Evolutionary conservation across 2,329 filamentous ascomycete species (phyloP), one percentile per base, ranked within the genome.

Genomic region (Penicillium sp.): DNA sequence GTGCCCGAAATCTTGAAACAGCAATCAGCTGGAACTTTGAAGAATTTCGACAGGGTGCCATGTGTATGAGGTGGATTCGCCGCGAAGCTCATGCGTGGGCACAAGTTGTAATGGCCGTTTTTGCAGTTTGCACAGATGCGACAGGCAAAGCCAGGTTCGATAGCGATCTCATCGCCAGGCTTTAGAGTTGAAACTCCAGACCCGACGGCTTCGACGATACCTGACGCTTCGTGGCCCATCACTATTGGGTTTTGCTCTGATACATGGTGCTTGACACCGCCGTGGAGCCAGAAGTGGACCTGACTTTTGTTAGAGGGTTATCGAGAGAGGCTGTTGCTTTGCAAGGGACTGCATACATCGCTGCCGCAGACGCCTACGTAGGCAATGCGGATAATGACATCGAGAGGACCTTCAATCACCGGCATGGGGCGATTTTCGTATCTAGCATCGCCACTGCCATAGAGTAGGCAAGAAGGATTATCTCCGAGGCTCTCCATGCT

Each of bases 361-460:
- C 72, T 75, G 21, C 75, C 77, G 56, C 76, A 78, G n/a, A 79
- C 74, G 3, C 77, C 77, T 0, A 76, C 67, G 36, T 72, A 79
- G 3, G 72, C 70, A 38, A 80, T 75, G n/a, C 73, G 71, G 8
- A 79, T 65, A 24, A 79, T 67, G 16, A 79, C 73, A 58, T 79
- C 76, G 51, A 74, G 64, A 0, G 70, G 66, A 11, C 74, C 63
- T 7, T 65, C 53, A 5, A 77, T 63, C 3, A 60, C 55, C 2
- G 77, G 76, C 1, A 76, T 60, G 0, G 72, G 70, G 7, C 58
- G 66, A 48, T 78, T 71, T 60, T 77, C 71, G 22, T 76, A 64
- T 39, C 66, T 68, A 5, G 73, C 74, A 36, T 71, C 67, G 16
- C 68, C 65, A 0, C 76, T 62, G 2, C 69, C 71, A 51, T 77